Base-by-base conservation (phyloP, 169 alveolate species). In the Toxoplasma gondii region DNA sequence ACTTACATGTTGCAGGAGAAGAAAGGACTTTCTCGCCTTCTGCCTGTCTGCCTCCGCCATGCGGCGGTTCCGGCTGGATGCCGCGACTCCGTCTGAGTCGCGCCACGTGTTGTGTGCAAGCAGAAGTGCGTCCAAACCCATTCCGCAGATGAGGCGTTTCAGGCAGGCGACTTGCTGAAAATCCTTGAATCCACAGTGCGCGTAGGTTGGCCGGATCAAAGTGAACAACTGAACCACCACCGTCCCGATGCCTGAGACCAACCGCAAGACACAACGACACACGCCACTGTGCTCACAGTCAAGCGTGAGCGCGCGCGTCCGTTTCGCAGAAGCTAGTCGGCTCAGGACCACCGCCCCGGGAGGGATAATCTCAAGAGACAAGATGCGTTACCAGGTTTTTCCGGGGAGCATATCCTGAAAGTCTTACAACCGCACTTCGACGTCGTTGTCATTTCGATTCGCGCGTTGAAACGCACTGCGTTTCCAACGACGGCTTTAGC, bases 141-240 rank as follows among this genome's bases (percentile, higher is more conserved):
- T 9, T 36, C 84, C 84, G 22, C 84, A 74, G 43, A 74, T 12
- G 24, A 74, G 84, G 45, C 84, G 84, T 19, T 74, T 74, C 44
- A 93, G 27, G 83, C 87, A 45, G 36, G 86, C 90, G 0, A 88
- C 82, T 31, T 93, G 95, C 64, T 53, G 87, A 69, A 93, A 93
- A 43, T 93, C 95, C 88, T 93, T 93, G 81, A 70, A 88, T 17
- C 95, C 95, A 22, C 82, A 44, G 27, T 43, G 41, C 36, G 41
- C 82, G 22, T 39, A 19, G 17, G 49, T 34, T 0, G 95, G 95
- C 43, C 95, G 86, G 17, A 54, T 43, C 74, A 78, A 44, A 0
- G 88, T 34, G 9, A 93, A 43, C 58, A 93, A 34, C 92, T 93
- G 83, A 41, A 39, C 0, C 64, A 93, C 92, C 27, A 93, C 92